Conservation (phyloP, 2,329 filamentous ascomycete species). For the Fusarium secorum region DNA sequence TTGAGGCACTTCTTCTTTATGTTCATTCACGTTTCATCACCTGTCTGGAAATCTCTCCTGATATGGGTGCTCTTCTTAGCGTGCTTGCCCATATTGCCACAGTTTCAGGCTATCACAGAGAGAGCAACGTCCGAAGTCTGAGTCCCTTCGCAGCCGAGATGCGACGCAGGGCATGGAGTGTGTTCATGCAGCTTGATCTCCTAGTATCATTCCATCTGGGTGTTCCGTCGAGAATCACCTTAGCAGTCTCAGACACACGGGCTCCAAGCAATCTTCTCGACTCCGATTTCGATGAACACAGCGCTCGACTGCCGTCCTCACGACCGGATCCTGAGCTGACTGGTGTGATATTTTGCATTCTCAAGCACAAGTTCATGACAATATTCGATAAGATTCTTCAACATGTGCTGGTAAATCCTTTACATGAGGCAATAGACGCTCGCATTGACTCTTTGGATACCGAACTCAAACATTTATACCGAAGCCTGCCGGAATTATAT, state of each 20-base stretch:
- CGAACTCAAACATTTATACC: background rate
- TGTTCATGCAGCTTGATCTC: background rate
- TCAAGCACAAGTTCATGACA: background rate
- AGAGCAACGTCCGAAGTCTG: fast-evolving
- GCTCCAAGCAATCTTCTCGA: background rate
- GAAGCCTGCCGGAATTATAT: background rate
- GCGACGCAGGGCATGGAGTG: background rate
- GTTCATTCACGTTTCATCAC: background rate
- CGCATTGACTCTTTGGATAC: background rate
- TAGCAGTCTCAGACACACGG: background rate
- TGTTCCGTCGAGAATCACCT: background rate
- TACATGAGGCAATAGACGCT: background rate
- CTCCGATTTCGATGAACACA: background rate
- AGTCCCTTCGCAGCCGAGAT: background rate
- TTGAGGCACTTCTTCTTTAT: background rate
- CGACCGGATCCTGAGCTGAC: background rate
- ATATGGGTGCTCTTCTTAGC: background rate
- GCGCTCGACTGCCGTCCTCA: background rate
- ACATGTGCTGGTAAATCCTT: background rate
- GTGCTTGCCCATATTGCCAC: background rate
- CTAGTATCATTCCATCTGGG: background rate
- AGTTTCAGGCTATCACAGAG: background rate
- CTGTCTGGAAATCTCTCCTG: background rate
- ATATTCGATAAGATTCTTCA: background rate
- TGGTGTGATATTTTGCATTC: background rate